Evolutionary conservation across 257 asterid species (phyloP), one percentile per base, ranked within the genome.

Genomic region (Mentha longifolia): DNA sequence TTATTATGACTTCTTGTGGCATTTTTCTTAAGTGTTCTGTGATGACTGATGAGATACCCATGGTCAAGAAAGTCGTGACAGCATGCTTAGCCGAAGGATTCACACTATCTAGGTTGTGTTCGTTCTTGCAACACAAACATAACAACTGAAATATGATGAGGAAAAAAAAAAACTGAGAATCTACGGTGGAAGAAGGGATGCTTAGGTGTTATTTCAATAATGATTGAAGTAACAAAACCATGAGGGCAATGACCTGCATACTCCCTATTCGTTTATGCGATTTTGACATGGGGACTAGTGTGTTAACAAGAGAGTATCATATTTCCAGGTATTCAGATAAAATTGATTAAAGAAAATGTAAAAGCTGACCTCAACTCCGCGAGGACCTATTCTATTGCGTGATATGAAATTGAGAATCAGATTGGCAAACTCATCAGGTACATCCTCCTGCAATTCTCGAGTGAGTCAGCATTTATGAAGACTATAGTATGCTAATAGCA

Each of bases 361-460:
- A 65, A 69, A 46, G 76, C 97, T 58, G 57, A 91, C 98, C 99
- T 89, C 95, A 67, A 89, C 76, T 14, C 99, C 98, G 59, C 61
- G 77, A 35, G 91, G 87, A 49, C 99, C 96, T 30, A 94, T 89
- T 68, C 92, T 88, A 66, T 91, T 95, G 70, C 80, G 97, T 39
- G 93, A 84, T 74, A 95, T 74, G 76, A 95, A 92, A 73, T 81
- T 83, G 71, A 89, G 92, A 65, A 95, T 15, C 73, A 88, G 78
- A 79, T 71, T 60, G 66, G 97, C 81, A 65, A 91, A 91, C 78
- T 91, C 99, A 75, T 89, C 95, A 19, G 99, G 99, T 19, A 83
- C 91, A 74, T 95, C 99, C 84, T 95, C 99, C 98, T 91, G 85
- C 62, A 75, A 58, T 71, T 49, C 30, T 74, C 71, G 55, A 67